Percentiles rank a stretch among this genome's conserved stretches.
Evolutionary conservation across 805 yeast species (phyloP).

Genomic region (Candida silvatica): DNA sequence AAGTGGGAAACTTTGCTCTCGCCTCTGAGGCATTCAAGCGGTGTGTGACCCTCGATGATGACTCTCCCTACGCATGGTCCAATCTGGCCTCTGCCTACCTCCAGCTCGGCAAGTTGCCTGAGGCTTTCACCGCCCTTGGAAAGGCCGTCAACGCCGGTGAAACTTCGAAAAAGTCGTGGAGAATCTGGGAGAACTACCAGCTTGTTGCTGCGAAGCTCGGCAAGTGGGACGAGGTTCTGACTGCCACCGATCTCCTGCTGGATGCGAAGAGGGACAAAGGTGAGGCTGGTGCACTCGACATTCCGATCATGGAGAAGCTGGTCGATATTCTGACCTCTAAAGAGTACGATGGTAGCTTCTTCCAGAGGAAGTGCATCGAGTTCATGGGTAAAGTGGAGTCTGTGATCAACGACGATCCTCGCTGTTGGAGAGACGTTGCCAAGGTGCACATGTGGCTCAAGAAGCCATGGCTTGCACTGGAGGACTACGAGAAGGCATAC

Average conservation of each 20-base stretch:
- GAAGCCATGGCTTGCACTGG: slow-evolving; percentile 82
- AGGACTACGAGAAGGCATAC: slow-evolving; percentile 79
- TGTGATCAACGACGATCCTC: slow-evolving; percentile 50
- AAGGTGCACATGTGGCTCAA: slow-evolving; percentile 80
- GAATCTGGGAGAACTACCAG: slow-evolving; percentile 82
- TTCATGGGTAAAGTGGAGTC: slow-evolving; percentile 68
- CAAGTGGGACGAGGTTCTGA: slow-evolving; percentile 85
- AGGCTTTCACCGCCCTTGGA: slow-evolving; percentile 79
- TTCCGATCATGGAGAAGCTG: slow-evolving; percentile 66
- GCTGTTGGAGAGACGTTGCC: slow-evolving; percentile 80
- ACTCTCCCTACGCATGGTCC: slow-evolving; percentile 81
- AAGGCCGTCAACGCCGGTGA: slow-evolving; percentile 67
- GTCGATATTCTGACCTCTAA: slow-evolving; percentile 56
- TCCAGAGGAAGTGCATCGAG: slow-evolving; percentile 61
- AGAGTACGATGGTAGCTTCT: slow-evolving; percentile 39
- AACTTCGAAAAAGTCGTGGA: slow-evolving; percentile 68
- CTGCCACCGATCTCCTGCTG: slow-evolving; percentile 61
- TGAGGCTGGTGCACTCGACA: slow-evolving; percentile 52
- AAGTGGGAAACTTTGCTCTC: slow-evolving; percentile 54
- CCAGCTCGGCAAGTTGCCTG: slow-evolving; percentile 52
- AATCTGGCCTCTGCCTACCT: slow-evolving; percentile 79
- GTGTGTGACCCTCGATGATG: slow-evolving; percentile 79
- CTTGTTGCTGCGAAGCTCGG: slow-evolving; percentile 71
- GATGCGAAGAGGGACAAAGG: slow-evolving; percentile 44
- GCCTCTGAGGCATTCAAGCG: slow-evolving; percentile 92